These are phyloP conservation scores for Tarenaya hassleriana DNA, from an alignment of 345 rosid genomes.

Conservation along the genomic window DNA sequence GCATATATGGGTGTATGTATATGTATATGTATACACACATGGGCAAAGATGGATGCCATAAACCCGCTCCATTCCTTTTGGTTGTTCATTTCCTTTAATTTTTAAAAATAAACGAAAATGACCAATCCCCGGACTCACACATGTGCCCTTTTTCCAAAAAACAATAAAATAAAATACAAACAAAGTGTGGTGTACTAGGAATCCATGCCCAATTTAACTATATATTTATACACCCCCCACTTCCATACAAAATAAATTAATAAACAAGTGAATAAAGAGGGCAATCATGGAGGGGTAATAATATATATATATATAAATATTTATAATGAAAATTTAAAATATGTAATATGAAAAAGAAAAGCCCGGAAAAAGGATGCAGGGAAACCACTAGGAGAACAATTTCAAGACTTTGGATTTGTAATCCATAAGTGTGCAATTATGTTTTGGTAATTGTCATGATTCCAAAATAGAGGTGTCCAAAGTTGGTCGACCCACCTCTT, in stretches of 20 bases:
- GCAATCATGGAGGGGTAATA: slow-evolving; percentile 13
- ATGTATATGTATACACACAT: neutral
- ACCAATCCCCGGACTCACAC: slow-evolving; percentile 17
- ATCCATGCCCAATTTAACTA: slow-evolving; percentile 10
- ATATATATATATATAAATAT: neutral
- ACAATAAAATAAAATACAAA: slow-evolving; percentile 6
- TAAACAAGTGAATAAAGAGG: neutral
- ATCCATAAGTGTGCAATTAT: too few relatives aligned
- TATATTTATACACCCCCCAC: slow-evolving; percentile 9
- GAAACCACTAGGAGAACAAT: too few relatives aligned
- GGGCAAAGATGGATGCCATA: neutral
- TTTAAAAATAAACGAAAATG: slow-evolving; percentile 2
- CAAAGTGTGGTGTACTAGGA: slow-evolving; percentile 15
- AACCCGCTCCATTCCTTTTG: slow-evolving; percentile 5
- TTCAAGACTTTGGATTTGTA: too few relatives aligned
- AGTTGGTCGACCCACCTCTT: too few relatives aligned
- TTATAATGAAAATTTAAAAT: neutral
- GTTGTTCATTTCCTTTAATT: slow-evolving; percentile 19
- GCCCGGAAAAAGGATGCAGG: too few relatives aligned
- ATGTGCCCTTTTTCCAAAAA: slow-evolving; percentile 14
- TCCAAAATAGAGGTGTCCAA: too few relatives aligned
- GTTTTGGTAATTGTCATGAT: too few relatives aligned
- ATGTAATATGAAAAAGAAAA: neutral
- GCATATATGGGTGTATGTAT: slow-evolving; percentile 7
- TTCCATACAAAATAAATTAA: slow-evolving; percentile 5